Evolutionary conservation across 345 rosid species (phyloP), one percentile per base, ranked within the genome.

Genomic region (Hevea brasiliensis): DNA sequence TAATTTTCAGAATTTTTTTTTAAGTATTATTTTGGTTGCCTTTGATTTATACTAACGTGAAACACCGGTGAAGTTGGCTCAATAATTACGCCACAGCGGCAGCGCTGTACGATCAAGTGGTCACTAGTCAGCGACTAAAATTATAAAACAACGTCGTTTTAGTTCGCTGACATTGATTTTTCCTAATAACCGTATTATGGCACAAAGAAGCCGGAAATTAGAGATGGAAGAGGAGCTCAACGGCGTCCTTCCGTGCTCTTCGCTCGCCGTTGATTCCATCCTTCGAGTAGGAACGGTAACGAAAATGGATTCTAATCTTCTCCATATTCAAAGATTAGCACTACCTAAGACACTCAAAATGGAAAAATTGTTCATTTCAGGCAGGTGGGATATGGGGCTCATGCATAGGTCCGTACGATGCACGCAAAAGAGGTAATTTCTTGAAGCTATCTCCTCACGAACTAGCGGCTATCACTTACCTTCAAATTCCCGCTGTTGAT

Each of bases 321-420:
- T 0, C 18, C 5, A 6, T 13, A 20, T 3, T 37, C 7, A 4
- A 3, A 18, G 17, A 42, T 42, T 2, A 32, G 37, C 37, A 4
- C 37, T 32, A 32, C 35, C 32, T 65, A 50, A 35, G 4, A 37
- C 23, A 5, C 44, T 44, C 29, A 41, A 64, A 35, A 54, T 26
- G 47, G 7, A 48, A 50, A 12, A 29, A 20, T 3, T 18, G 35
- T 55, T 21, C 27, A n/a, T 74, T 76, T 72, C 80, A 92, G 97
- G 92, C 92, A 7, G 95, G 95, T 77, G 91, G 89, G 45, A 82
- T 88, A 53, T 88, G 93, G 84, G 97, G 98, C 6, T 42, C 84
- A 21, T 94, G 90, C 76, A 64, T 77, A 44, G 91, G 89, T 58
- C 91, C 97, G 7, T 73, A 80, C 20, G 85, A 85, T 20, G 93